A percentile compares a stretch with the other conserved stretches of the same genome.
Evolutionary conservation across 2,329 filamentous ascomycete species (phyloP).

Genomic region (Fusarium vanettenii): DNA sequence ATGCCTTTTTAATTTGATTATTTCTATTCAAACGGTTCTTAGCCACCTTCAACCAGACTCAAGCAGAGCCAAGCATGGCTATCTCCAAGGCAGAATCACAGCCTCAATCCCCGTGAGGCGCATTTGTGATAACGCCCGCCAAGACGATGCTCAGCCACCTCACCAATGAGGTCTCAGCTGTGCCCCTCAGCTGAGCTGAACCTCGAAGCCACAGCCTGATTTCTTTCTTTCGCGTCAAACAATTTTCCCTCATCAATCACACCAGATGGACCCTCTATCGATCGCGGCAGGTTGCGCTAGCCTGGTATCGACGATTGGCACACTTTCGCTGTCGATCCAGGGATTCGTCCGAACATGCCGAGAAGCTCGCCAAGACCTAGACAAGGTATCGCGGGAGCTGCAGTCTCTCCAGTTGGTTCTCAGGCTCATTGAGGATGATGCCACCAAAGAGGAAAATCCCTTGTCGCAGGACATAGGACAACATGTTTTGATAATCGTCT

Average conservation of each 20-base stretch:
- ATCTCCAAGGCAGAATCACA: background rate
- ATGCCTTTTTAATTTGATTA: background rate
- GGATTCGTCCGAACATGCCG: conserved; percentile 22
- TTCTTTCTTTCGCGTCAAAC: background rate
- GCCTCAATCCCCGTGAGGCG: background rate
- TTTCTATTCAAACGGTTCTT: background rate
- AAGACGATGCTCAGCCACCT: background rate
- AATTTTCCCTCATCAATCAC: background rate
- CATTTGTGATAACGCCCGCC: background rate
- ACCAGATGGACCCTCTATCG: conserved; percentile 20
- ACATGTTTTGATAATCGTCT: background rate
- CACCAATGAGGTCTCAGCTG: background rate
- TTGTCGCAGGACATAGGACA: conserved; percentile 6
- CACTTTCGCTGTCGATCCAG: background rate
- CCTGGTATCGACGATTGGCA: conserved; percentile 10
- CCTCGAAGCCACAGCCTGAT: background rate
- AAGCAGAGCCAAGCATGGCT: background rate
- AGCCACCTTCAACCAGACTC: background rate
- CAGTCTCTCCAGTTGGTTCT: conserved; percentile 23
- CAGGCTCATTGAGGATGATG: conserved; percentile 27
- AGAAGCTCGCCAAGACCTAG: conserved; percentile 24
- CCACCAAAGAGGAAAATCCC: background rate
- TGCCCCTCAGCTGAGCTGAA: background rate
- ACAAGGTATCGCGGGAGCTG: conserved; percentile 24
- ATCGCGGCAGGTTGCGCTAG: conserved; percentile 22